Base-by-base conservation (phyloP, 805 yeast genomes). In the Lachancea waltii region DNA sequence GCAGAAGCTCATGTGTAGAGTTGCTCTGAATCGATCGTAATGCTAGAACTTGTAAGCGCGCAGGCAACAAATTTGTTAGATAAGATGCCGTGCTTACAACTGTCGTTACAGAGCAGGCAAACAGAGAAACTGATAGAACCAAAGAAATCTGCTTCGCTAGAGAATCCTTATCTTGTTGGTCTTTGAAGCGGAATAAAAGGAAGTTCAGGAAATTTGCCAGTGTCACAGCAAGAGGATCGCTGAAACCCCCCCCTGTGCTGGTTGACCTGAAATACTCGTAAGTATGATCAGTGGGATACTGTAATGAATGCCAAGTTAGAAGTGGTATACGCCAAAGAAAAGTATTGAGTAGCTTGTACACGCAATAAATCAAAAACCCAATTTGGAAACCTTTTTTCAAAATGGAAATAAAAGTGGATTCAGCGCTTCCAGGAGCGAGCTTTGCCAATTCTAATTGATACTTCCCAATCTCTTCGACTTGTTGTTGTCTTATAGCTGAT, bases 91-190 rank as follows among this genome's bases (percentile, higher is more conserved):
- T 79, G 28, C 70, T 61, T 33, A 70, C 56, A 1, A 81, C 87
- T 39, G 79, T 79, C 18, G 81, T 77, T 48, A 81, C 69, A 1
- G 85, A 77, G 41, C 81, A 70, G 1, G 74, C 50, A 48, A 81
- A 81, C 36, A 81, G 63, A 11, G 71, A 67, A 8, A 80, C 75
- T 1, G 85, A 75, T 11, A 81, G 51, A 2, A 75, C 45, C 41
- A 81, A 68, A 31, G 69, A 65, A 11, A 66, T 48, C 36, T 63
- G 68, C 36, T 56, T 66, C 4, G 62, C 50, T 2, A 64, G 44
- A 3, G 63, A 53, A 16, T 65, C 65, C 14, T 65, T 53, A 33
- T 64, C 66, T 26, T 61, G 57, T 23, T 63, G 57, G 9, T 59
- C 48, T 28, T 54, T 46, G 33, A 57, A 55, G n/a, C 50, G 45